Percentiles rank a stretch among this genome's conserved stretches.
phyloP scores from a whole-genome alignment of 2,329 filamentous ascomycete species.

The Alternaria conjuncta region DNA sequence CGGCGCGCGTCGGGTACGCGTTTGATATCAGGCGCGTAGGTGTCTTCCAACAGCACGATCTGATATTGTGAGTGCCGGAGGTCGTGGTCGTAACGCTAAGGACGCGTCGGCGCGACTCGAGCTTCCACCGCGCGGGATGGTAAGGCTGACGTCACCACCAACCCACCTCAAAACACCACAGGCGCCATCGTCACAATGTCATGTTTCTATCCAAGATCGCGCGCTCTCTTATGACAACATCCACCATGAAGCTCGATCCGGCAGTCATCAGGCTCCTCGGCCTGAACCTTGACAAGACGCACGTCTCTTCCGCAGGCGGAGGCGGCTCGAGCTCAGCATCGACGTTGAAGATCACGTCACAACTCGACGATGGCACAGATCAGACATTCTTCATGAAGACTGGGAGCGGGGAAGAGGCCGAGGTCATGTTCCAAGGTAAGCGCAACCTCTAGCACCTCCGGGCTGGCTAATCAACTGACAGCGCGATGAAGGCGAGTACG shows the following conservation, averaged over 20 bases:
- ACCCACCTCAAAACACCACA: not conserved
- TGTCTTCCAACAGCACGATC: not conserved
- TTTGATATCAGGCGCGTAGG: fast-evolving
- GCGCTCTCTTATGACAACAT: not conserved
- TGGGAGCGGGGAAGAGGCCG: constrained; percentile 64
- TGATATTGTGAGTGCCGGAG: fast-evolving
- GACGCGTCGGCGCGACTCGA: not conserved
- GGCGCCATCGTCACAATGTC: not conserved
- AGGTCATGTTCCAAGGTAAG: constrained; percentile 72
- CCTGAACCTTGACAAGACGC: constrained; percentile 62
- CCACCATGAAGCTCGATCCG: constrained; percentile 62
- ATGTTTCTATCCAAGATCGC: not conserved
- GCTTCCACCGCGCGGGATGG: not conserved
- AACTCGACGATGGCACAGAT: constrained; percentile 56
- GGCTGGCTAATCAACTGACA: constrained; percentile 15
- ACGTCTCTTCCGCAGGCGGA: constrained; percentile 66
- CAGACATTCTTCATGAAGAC: constrained; percentile 76
- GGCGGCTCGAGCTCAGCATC: constrained; percentile 70
- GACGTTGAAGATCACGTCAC: constrained; percentile 65
- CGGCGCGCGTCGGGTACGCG: not conserved
- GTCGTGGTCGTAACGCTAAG: not conserved
- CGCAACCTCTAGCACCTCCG: not conserved
- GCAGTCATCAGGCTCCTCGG: constrained; percentile 67
- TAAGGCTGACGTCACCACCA: constrained; percentile 3
- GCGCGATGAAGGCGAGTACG: constrained; percentile 71